These are phyloP conservation scores for Cephalotrichum gorgonifer DNA, from an alignment of 2,329 filamentous ascomycete genomes.

Conservation along the genomic window DNA sequence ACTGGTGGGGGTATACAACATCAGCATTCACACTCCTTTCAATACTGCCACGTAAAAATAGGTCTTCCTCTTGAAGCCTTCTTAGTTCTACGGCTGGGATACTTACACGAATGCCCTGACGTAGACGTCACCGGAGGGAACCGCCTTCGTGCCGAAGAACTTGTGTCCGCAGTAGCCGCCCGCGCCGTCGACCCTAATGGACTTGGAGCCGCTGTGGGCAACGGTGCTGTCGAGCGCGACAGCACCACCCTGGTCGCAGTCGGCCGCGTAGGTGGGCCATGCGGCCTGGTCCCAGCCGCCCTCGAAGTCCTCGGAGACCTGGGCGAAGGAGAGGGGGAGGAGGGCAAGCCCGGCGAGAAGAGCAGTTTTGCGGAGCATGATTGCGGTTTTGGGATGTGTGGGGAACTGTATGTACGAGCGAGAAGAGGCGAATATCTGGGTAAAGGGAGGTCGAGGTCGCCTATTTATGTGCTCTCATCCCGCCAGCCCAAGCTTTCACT, in stretches of 20 bases:
- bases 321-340: conserved; percentile 35
- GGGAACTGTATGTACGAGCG: no score
- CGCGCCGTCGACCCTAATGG: conserved; percentile 39
- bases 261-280: conserved; percentile 48
- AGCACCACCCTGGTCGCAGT: conserved; percentile 49
- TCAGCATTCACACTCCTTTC: background rate
- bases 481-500: no score
- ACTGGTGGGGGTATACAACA: conserved; percentile 20
- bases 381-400: no score
- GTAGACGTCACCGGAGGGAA: conserved; percentile 47
- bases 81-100: background rate
- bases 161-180: conserved; percentile 49
- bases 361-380: conserved; percentile 23
- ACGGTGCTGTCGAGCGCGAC: conserved; percentile 45
- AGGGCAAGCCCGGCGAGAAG: conserved; percentile 34
- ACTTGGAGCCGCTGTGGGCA: conserved; percentile 46
- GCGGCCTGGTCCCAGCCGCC: conserved; percentile 44
- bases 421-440: no score
- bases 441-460: no score
- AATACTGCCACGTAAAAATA: background rate
- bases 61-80: background rate
- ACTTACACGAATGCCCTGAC: conserved; percentile 46
- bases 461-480: no score
- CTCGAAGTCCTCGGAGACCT: conserved; percentile 47
- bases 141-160: conserved; percentile 47